Conservation (phyloP, 208 protist genomes). For the Trypanosoma congolense region DNA sequence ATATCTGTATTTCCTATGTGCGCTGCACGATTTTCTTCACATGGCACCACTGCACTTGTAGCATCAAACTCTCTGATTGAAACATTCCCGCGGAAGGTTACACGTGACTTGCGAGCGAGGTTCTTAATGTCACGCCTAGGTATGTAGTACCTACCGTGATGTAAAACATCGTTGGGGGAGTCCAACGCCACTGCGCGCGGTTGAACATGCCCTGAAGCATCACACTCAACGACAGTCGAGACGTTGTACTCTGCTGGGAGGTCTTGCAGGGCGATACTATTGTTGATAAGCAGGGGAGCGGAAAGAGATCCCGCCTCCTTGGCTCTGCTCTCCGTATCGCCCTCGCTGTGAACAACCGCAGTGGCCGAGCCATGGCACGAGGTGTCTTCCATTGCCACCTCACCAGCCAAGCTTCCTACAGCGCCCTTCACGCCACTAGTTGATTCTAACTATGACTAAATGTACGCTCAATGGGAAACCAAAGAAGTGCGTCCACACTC, state of each 20-base stretch:
- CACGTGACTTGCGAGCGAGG: constrained; percentile 30
- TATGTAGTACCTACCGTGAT: constrained; percentile 75
- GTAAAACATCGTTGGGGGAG: constrained; percentile 75
- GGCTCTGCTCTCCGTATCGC: constrained; percentile 1
- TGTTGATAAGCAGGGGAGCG: constrained; percentile 42
- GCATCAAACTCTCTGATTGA: constrained; percentile 77
- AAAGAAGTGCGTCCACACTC: too few species aligned
- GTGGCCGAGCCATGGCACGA: not conserved
- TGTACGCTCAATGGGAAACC: too few species aligned
- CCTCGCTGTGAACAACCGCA: not conserved
- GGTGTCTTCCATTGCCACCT: not conserved
- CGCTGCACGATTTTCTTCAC: not conserved
- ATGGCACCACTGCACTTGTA: constrained; percentile 23
- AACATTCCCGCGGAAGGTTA: constrained; percentile 79
- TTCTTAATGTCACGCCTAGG: constrained; percentile 48
- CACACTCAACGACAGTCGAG: constrained; percentile 82
- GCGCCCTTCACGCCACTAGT: too few species aligned
- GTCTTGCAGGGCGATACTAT: constrained; percentile 60
- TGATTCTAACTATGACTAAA: too few species aligned
- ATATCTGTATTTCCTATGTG: not conserved
- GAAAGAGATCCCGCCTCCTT: constrained; percentile 5
- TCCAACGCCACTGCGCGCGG: constrained; percentile 74
- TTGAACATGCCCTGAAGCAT: constrained; percentile 52
- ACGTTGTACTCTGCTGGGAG: constrained; percentile 76
- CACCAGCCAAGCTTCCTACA: too few species aligned